phyloP scores from a whole-genome alignment of 352 stramenopile species.

The Sclerospora graminicola region DNA sequence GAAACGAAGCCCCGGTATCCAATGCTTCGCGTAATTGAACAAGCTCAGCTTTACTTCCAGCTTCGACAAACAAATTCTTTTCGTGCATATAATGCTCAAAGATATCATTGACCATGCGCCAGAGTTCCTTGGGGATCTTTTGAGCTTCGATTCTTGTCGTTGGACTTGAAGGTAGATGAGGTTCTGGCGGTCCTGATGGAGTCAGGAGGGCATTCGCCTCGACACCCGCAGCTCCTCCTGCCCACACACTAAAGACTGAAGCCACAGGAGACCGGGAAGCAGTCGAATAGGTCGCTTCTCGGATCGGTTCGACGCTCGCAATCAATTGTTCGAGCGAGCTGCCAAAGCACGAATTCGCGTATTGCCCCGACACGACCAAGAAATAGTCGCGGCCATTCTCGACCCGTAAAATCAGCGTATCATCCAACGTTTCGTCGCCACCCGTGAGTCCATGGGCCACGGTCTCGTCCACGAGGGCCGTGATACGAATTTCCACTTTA shows the following conservation, averaged over 20 bases:
- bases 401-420: conserved; percentile 94
- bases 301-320: conserved; percentile 80
- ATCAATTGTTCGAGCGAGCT: conserved; percentile 93
- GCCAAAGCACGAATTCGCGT: conserved; percentile 92
- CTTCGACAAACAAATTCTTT: conserved; percentile 78
- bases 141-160: conserved; percentile 22
- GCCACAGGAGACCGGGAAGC: conserved; percentile 13
- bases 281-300: conserved; percentile 36
- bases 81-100: conserved; percentile 69
- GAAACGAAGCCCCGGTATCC: conserved; percentile 86
- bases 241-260: conserved; percentile 37
- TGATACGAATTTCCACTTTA: conserved; percentile 85
- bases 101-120: conserved; percentile 96
- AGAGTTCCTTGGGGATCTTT: conserved; percentile 95
- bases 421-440: conserved; percentile 88
- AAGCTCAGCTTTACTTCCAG: conserved; percentile 57
- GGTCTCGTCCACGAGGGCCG: conserved; percentile 81
- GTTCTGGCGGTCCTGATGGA: conserved; percentile 26
- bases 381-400: conserved; percentile 96
- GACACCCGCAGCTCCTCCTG: conserved; percentile 20
- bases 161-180: too few relatives aligned
- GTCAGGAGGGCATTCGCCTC: conserved; percentile 20
- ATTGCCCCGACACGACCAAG: conserved; percentile 87
- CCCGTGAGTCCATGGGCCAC: conserved; percentile 87
- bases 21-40: conserved; percentile 82